Percentiles rank a stretch among this genome's conserved stretches.
Evolutionary conservation across 345 rosid genomes (phyloP).

Genomic region (Arabis alpina): DNA sequence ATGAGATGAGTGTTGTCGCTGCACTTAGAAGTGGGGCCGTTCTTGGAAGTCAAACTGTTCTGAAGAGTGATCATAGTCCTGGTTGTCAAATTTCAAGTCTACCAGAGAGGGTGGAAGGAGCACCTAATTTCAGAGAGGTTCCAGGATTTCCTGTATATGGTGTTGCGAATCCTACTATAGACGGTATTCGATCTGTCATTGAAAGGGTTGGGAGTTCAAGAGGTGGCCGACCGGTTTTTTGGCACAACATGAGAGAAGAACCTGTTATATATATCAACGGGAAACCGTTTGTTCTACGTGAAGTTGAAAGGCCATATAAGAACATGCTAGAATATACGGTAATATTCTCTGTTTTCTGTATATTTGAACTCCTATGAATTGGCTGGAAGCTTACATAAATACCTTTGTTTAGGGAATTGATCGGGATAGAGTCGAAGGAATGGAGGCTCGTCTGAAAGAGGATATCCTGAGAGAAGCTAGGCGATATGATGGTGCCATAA

Average conservation of each 20-base stretch:
- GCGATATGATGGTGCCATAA: conserved; percentile 83
- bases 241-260: conserved; percentile 99
- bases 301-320: conserved; percentile 93
- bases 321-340: conserved; percentile 98
- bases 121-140: conserved; percentile 97
- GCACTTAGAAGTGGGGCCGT: conserved; percentile 93
- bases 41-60: conserved; percentile 94
- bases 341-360: conserved; percentile 25
- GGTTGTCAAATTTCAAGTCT: conserved; percentile 80
- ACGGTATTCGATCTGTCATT: conserved; percentile 88
- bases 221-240: conserved; percentile 77
- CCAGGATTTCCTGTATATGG: conserved; percentile 98
- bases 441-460: conserved; percentile 96
- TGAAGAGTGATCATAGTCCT: conserved; percentile 98
- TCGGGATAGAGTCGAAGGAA: conserved; percentile 88
- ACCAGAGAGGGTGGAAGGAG: conserved; percentile 97
- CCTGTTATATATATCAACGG: conserved; percentile 96
- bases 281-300: conserved; percentile 97
- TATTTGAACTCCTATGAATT: conserved; percentile 1
- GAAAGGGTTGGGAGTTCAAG: conserved; percentile 81
- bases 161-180: conserved; percentile 97
- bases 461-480: conserved; percentile 92
- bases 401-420: conserved; percentile 74
- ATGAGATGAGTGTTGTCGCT: conserved; percentile 87
- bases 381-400: conserved; percentile 28